These are phyloP conservation scores for Lactifluus piperatus DNA, from an alignment of 768 basidiomycete species.

Conservation along the genomic window DNA sequence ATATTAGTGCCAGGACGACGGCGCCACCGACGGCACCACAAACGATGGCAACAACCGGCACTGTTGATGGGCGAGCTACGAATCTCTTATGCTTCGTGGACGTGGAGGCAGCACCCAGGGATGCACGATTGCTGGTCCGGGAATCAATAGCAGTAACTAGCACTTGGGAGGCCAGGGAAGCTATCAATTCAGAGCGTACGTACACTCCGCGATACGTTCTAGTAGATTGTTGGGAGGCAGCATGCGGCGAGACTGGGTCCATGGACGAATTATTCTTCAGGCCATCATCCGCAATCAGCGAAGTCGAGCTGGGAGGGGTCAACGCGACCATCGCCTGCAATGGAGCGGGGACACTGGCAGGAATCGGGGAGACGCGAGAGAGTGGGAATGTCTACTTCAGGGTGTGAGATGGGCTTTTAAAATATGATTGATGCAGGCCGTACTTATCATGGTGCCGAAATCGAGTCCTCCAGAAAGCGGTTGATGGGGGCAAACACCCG, in stretches of 20 bases:
- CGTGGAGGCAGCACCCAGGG: not conserved
- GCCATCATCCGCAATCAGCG: not conserved
- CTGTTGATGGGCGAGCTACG: not conserved
- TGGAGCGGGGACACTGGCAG: conserved; percentile 1
- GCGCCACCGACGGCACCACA: not conserved
- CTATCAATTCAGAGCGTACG: not conserved
- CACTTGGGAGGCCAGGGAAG: not conserved
- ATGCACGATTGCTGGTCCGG: not conserved
- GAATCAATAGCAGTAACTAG: not conserved
- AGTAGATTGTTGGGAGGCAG: not conserved
- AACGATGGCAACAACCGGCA: not conserved
- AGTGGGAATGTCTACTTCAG: not conserved
- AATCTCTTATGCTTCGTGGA: not conserved
- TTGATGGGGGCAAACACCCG: not conserved
- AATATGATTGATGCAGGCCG: not conserved
- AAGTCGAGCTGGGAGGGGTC: not conserved
- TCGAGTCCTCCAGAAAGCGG: not conserved
- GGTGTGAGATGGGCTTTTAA: not conserved
- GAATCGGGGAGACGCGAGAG: not conserved
- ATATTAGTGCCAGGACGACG: not conserved
- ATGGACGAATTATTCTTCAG: not conserved
- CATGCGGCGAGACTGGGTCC: not conserved
- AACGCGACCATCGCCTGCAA: conserved; percentile 13
- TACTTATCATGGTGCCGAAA: not conserved
- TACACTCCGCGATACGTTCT: not conserved